Percentiles rank a stretch among this genome's conserved stretches.
phyloP scores from a whole-genome alignment of 2,329 filamentous ascomycete species.

The Pyricularia pennisetigena region DNA sequence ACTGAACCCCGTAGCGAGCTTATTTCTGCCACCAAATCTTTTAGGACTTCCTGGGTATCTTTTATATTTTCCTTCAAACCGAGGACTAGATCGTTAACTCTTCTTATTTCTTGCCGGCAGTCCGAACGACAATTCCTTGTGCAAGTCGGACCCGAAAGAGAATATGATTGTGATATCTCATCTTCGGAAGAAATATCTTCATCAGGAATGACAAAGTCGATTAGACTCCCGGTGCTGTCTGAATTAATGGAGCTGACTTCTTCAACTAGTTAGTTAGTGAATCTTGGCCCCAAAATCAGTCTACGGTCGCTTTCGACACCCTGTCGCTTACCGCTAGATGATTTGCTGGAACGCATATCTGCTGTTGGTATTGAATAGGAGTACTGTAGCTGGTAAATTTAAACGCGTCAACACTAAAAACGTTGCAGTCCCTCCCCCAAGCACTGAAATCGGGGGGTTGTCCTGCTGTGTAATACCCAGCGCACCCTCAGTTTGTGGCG shows the following conservation, averaged over 20 bases:
- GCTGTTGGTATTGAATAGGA: background rate
- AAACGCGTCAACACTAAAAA: background rate
- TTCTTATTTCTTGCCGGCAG: background rate
- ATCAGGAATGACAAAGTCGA: background rate
- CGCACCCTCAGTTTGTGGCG: background rate
- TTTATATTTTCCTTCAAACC: background rate
- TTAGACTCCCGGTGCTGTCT: background rate
- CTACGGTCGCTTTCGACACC: background rate
- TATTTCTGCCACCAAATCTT: background rate
- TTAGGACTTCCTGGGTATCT: background rate
- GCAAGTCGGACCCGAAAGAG: background rate
- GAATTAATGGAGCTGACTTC: background rate
- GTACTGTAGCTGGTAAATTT: background rate
- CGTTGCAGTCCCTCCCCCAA: background rate
- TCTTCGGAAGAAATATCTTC: background rate
- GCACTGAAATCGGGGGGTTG: background rate
- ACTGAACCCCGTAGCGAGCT: background rate
- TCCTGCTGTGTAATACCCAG: background rate
- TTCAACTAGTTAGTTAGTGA: background rate
- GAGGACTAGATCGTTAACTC: background rate
- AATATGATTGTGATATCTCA: background rate
- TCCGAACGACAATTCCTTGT: background rate
- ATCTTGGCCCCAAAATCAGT: background rate
- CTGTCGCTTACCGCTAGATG: background rate
- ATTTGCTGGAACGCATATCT: background rate